Evolutionary conservation across 2,329 filamentous ascomycete genomes (phyloP), one percentile per base, ranked within the genome.

Genomic region (Metarhizium album): DNA sequence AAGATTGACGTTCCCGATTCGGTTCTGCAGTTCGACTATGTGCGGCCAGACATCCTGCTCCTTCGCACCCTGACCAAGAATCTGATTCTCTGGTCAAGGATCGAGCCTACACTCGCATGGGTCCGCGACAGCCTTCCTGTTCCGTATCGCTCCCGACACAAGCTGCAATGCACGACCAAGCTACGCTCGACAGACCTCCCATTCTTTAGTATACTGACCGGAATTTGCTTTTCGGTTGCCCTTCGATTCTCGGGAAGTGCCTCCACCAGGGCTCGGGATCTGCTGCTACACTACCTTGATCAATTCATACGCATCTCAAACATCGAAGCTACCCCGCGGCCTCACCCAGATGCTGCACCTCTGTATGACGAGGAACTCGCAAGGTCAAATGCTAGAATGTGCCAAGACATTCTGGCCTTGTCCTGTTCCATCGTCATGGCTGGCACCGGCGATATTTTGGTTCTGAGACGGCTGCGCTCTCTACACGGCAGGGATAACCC

Each of bases 1-100:
- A 97, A 96, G 71, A 84, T 98, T 48, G 89, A 97, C 64, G 83
- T 97, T 0, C 94, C 94, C 1, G 86, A 95, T 57, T 94, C 93
- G 0, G 72, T 87, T 24, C 76, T 93, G 33, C 90, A 97, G 58
- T 97, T 95, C 64, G 93, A 97, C 64, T 96, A 97, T 63, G 85
- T 97, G 18, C 83, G 93, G 2, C 93, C 93, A 0, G 93, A 98
- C 62, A 83, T 96, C 42, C 85, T 98, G 56, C 79, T 98, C 6
- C 75, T 98, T 11, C 83, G 93, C 18, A 96, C 91, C 0, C 75
- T 97, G 31, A 86, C 93, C 11, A 88, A 86, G 62, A 89, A 97
- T 63, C 66, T 98, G 38, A 95, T 98, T 57, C 81, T 97, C 70
- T 98, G 93, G 93, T 86, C 86, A 55, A 74, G 80, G 53, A 93